A percentile compares a stretch with the other conserved stretches of the same genome.
phyloP scores from a whole-genome alignment of 2,329 filamentous ascomycete species.

The Xylaria sp. region DNA sequence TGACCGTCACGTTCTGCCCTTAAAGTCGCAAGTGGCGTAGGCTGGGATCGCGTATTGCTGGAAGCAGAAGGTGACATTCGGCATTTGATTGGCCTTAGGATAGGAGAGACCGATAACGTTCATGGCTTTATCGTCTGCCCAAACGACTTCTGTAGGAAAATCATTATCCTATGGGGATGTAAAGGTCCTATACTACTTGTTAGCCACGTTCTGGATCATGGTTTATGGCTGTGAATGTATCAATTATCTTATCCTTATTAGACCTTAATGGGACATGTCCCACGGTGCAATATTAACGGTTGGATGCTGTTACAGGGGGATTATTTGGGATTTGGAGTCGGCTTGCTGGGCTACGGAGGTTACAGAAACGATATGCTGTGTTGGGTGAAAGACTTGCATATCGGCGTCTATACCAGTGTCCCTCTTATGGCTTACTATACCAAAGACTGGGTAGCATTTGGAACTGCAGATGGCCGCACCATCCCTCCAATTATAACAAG shows the following conservation, averaged over 20 bases:
- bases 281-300: too few species aligned
- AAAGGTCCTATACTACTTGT: too few species aligned
- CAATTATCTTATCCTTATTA: too few species aligned
- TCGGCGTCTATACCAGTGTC: background rate
- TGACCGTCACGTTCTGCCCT: too few species aligned
- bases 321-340: too few species aligned
- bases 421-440: background rate
- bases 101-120: background rate
- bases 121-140: background rate
- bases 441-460: slow-evolving; percentile 7
- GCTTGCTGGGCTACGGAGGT: too few species aligned
- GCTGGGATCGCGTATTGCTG: background rate
- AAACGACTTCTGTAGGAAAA: background rate
- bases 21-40: too few species aligned
- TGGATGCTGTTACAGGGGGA: too few species aligned
- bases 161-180: background rate
- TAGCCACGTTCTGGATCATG: too few species aligned
- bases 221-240: too few species aligned
- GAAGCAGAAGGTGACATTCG: slow-evolving; percentile 16
- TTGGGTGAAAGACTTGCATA: background rate
- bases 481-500: slow-evolving; percentile 4
- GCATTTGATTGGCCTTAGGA: background rate
- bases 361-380: background rate
- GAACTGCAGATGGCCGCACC: slow-evolving; percentile 1
- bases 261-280: too few species aligned